Evolutionary conservation across 148 eudicot species (phyloP).

Genomic region (Arctostaphylos glauca): DNA sequence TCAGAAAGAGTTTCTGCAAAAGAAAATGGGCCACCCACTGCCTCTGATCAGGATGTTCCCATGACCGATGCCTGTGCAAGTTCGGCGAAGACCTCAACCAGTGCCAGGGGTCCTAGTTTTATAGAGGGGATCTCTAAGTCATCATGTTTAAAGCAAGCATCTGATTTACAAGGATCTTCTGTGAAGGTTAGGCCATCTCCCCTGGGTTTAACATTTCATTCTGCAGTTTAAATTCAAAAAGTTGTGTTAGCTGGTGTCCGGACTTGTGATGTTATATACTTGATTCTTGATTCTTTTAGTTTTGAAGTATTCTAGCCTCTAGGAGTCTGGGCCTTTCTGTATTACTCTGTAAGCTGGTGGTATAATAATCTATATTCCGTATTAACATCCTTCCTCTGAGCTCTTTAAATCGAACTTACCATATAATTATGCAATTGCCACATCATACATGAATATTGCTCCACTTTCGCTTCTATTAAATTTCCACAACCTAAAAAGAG

Average conservation of each 20-base stretch:
- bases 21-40: constrained; percentile 69
- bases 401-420: too few species aligned
- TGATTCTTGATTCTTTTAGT: neutral
- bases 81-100: constrained; percentile 57
- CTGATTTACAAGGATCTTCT: constrained; percentile 77
- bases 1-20: constrained; percentile 74
- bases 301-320: neutral
- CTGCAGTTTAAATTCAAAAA: neutral
- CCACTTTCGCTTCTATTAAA: neutral
- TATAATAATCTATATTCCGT: neutral
- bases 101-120: constrained; percentile 66
- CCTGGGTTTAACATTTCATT: neutral
- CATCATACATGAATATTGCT: neutral
- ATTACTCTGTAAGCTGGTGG: neutral
- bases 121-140: constrained; percentile 93
- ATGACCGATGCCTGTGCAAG: constrained; percentile 80
- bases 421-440: neutral
- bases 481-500: neutral
- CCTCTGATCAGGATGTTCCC: constrained; percentile 74
- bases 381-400: too few species aligned
- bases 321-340: neutral
- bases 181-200: constrained; percentile 52
- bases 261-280: neutral
- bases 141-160: constrained; percentile 73
- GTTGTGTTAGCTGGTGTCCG: neutral